Evolutionary conservation across 2,329 filamentous ascomycete species (phyloP), one percentile per base, ranked within the genome.

Genomic region (Exophiala viscosa): DNA sequence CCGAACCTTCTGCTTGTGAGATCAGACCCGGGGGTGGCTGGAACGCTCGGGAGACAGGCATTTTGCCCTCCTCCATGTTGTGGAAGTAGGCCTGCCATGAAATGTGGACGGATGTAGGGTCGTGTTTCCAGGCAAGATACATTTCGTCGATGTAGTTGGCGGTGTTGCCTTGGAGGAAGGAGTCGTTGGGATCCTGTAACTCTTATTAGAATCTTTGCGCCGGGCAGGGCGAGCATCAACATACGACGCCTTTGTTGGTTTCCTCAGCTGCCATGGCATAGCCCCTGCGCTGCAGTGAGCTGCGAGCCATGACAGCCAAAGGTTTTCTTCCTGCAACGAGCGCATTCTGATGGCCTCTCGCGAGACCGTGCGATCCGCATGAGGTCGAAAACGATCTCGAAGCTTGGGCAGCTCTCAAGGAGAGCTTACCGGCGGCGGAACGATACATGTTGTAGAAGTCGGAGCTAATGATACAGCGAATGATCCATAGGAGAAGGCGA

Each of bases 61-160:
- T 97, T 67, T 93, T 88, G 71, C 93, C 93, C 62, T 84, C 88
- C 79, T 99, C 93, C 88, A 99, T 96, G 77, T 99, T 99, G 77
- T 86, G 89, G 82, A 99, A 99, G 82, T 99, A 99, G 69, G 95
- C 86, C 77, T 96, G 92, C 93, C 93, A 99, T 71, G 93, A 99
- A 66, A 96, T 81, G 74, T 99, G 93, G 54, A 99, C 93, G 69
- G 89, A 96, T 66, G 84, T 82, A 47, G 93, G 91, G 66, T 99
- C 90, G 60, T 88, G 80, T 76, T 92, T 96, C 93, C 93, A 99
- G 70, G 91, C 85, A 77, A 96, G 79, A 75, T 99, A 99, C 93
- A 99, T 99, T 79, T 96, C 93, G 73, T 99, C 93, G 70, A 99
- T 90, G 77, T 99, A 99, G 78, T 95, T 96, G 74, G 93, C 93